Percentiles rank a stretch among this genome's conserved stretches.
These are phyloP conservation scores for Haberlea rhodopensis DNA, from an alignment of 257 asterid genomes.

Conservation along the genomic window DNA sequence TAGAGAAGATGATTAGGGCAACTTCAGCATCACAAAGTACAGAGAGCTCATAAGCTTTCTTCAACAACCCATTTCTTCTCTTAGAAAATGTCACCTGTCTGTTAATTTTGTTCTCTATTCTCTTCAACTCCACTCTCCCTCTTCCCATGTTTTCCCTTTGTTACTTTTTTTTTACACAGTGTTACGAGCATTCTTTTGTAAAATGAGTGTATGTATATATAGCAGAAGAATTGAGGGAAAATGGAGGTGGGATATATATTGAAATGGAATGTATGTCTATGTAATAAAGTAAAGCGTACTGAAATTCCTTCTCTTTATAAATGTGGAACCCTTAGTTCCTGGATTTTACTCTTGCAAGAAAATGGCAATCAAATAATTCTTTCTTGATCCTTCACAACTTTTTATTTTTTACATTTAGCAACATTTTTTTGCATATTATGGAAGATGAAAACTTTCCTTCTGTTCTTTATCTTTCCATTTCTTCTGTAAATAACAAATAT, in stretches of 20 bases:
- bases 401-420: constrained; percentile 12
- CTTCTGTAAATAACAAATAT: constrained; percentile 26
- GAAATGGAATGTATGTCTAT: background rate
- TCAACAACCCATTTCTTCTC: constrained; percentile 88
- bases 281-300: constrained; percentile 17
- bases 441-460: constrained; percentile 20
- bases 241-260: constrained; percentile 12
- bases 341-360: constrained; percentile 35
- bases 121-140: constrained; percentile 92
- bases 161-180: background rate
- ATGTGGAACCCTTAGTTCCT: constrained; percentile 26
- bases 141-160: constrained; percentile 59
- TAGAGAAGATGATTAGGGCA: constrained; percentile 94
- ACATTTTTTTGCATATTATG: background rate
- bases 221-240: constrained; percentile 1
- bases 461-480: constrained; percentile 27
- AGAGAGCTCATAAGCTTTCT: constrained; percentile 93
- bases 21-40: constrained; percentile 97
- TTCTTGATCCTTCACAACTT: constrained; percentile 28
- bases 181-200: background rate
- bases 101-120: constrained; percentile 93
- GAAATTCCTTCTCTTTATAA: constrained; percentile 30
- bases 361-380: constrained; percentile 33
- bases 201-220: constrained; percentile 7
- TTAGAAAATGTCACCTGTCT: constrained; percentile 93